Base-by-base conservation (phyloP, 768 basidiomycete genomes). In the Tylopilus sp. region DNA sequence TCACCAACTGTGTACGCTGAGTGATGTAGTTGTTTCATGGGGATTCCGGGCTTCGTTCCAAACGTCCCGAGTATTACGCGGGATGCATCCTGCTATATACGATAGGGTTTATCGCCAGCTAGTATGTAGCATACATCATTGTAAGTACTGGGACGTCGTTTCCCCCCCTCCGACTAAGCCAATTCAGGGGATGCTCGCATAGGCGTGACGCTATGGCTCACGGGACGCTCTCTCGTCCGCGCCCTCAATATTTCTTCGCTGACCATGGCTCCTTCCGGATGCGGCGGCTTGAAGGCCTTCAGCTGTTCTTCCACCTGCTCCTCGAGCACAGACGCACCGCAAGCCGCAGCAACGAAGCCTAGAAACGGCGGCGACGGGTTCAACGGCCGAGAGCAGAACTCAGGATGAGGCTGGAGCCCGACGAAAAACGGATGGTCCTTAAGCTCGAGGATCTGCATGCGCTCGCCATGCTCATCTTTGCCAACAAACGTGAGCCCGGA, bases 291-390 rank as follows among this genome's bases (percentile, higher is more conserved):
- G 70, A 82, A 93, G 10, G 69, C 69, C 46, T 67, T 67, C 40
- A 76, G 59, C 70, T 95, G 95, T n/a, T 71, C 63, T 44, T 74
- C 74, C 22, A 94, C 60, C 65, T 97, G 91, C 63, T 88, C 86
- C 28, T 80, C 73, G 4, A 98, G 78, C 3, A 75, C 71, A 11
- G 75, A 73, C 17, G 40, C 13, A 0, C 79, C 78, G 39, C 76
- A 76, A 0, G 97, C 74, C 1, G 97, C 93, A 5, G 95, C 84
- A 42, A 99, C 80, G 67, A 99, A 88, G 13, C 97, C 97, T 47
- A 99, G 85, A 83, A 98, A 98, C 0, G 94, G 87, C 0, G 97
- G 97, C 0, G 93, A 97, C 2, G 97, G 97, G 72, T 99, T 98
- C 39, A 99, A 76, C 2, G 97, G 97, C 25, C 97, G 85, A 21